Evolutionary conservation across 2,329 filamentous ascomycete species (phyloP).

Genomic region (Neonectria faginata): DNA sequence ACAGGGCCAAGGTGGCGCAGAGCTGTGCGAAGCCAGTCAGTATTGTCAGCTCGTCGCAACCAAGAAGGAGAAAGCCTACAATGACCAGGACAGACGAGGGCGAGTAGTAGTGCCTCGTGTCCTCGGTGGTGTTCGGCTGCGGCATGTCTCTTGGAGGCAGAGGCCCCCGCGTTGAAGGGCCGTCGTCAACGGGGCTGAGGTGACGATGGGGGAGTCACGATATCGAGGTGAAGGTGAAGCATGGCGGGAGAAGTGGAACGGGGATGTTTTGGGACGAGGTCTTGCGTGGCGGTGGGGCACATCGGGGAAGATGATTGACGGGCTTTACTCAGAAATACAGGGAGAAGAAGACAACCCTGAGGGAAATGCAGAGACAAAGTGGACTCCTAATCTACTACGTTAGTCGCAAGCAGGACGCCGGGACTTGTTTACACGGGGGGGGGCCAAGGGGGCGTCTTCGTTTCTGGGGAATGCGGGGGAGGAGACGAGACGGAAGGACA

Average conservation of each 20-base stretch:
- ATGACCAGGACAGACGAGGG: constrained; percentile 27
- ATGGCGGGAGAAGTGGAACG: not conserved
- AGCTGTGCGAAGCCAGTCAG: constrained; percentile 4
- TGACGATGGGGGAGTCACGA: not conserved
- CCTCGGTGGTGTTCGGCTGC: not conserved
- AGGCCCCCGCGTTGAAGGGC: not conserved
- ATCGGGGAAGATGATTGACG: not conserved
- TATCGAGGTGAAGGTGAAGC: not conserved
- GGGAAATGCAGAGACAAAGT: not conserved
- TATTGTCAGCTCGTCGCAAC: not conserved
- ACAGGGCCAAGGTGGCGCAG: constrained; percentile 36
- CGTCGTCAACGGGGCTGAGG: not conserved
- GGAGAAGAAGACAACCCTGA: not conserved
- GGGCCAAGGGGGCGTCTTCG: not conserved
- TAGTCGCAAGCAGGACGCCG: not conserved
- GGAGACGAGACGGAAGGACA: not conserved
- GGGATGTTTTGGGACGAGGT: not conserved
- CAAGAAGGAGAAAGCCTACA: not conserved
- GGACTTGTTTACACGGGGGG: not conserved
- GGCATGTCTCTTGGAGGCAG: not conserved
- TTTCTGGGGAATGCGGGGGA: constrained; percentile 7
- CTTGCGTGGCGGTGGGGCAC: not conserved
- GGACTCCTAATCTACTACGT: not conserved
- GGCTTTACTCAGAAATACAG: not conserved
- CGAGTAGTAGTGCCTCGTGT: not conserved